A percentile compares a stretch with the other conserved stretches of the same genome.
Evolutionary conservation across 2,329 filamentous ascomycete species (phyloP).

Genomic region (Periconia sp.): DNA sequence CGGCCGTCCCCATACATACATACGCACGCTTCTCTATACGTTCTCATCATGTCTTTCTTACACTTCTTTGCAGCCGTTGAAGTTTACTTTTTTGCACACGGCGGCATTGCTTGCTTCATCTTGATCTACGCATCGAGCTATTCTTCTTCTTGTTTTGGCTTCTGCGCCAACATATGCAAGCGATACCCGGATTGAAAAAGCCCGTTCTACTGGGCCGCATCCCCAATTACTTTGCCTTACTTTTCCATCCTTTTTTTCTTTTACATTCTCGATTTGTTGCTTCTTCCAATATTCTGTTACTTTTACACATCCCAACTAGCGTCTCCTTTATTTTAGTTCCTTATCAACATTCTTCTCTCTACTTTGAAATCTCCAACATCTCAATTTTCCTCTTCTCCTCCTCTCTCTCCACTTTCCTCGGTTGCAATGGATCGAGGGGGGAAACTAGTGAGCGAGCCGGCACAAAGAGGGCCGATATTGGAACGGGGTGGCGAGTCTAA

Average conservation of each 20-base stretch:
- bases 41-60: constrained; percentile 11
- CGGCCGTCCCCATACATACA: constrained; percentile 25
- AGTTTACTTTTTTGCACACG: background rate
- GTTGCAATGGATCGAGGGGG: no score
- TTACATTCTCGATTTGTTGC: background rate
- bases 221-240: no score
- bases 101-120: background rate
- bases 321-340: background rate
- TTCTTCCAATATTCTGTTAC: background rate
- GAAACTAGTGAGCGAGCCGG: no score
- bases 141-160: constrained; percentile 7
- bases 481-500: constrained; percentile 10
- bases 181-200: constrained; percentile 32
- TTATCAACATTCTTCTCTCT: background rate
- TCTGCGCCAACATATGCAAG: constrained; percentile 20
- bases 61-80: background rate
- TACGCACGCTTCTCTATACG: constrained; percentile 10
- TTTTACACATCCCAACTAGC: background rate
- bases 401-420: background rate
- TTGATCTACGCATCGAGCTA: background rate
- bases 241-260: background rate
- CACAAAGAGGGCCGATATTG: background rate
- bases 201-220: constrained; percentile 3
- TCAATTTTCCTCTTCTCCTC: background rate
- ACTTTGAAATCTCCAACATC: background rate